phyloP scores from a whole-genome alignment of 106 monocot genomes.

The Dactylorhiza incarnata region DNA sequence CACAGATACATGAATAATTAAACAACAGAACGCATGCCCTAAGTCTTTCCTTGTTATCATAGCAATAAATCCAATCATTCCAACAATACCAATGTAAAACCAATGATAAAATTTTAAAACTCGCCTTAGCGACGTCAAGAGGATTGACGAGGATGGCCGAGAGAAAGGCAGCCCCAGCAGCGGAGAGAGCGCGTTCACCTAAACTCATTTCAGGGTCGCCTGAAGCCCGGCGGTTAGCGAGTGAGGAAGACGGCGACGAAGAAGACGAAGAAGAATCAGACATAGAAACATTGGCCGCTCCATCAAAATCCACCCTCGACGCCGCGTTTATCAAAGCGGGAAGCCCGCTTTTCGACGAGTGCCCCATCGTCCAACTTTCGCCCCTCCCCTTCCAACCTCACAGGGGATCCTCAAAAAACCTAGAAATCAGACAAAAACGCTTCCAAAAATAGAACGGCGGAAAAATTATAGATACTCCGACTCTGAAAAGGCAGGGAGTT shows the following conservation, averaged over 20 bases:
- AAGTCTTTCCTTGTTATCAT: neutral
- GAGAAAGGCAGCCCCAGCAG: slow-evolving; percentile 82
- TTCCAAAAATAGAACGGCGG: neutral
- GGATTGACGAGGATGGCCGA: slow-evolving; percentile 91
- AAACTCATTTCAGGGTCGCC: slow-evolving; percentile 47
- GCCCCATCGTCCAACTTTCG: neutral
- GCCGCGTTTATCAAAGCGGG: slow-evolving; percentile 49
- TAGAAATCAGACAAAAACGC: neutral
- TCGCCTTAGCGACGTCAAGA: slow-evolving; percentile 90
- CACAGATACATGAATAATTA: neutral
- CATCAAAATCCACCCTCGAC: slow-evolving; percentile 48
- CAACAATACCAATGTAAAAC: neutral
- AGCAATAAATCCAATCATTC: neutral
- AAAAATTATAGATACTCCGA: neutral
- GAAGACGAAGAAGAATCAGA: slow-evolving; percentile 14
- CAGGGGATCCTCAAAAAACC: neutral
- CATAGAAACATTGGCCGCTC: slow-evolving; percentile 7
- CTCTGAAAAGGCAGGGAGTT: neutral
- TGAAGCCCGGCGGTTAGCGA: neutral
- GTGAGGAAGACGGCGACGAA: slow-evolving; percentile 6
- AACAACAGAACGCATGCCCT: neutral
- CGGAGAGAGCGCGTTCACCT: slow-evolving; percentile 66
- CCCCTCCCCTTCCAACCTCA: neutral
- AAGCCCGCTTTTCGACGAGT: neutral
- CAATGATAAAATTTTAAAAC: neutral